Conservation (phyloP, 768 basidiomycete species). For the Cystofilobasidium ferigula region DNA sequence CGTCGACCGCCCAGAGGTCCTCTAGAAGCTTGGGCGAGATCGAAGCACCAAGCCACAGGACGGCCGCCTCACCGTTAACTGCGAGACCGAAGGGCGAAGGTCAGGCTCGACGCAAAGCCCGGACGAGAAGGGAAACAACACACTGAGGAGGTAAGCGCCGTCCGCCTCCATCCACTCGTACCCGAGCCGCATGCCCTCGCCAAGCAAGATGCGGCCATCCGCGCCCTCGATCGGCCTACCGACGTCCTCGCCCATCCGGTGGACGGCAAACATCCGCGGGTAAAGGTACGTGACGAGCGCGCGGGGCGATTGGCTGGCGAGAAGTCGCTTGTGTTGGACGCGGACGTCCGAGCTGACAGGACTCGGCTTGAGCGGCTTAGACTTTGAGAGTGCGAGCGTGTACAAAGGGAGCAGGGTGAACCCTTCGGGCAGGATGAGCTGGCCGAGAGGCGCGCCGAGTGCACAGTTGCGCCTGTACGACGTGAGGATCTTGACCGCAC, state of each 20-base stretch:
- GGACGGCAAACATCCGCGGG: slow-evolving; percentile 75
- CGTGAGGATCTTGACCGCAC: slow-evolving; percentile 65
- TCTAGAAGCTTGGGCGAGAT: slow-evolving; percentile 67
- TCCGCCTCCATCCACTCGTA: slow-evolving; percentile 78
- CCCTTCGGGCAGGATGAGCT: slow-evolving; percentile 91
- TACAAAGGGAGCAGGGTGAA: slow-evolving; percentile 77
- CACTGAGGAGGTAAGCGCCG: slow-evolving; percentile 88
- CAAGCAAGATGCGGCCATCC: slow-evolving; percentile 55
- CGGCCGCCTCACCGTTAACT: slow-evolving; percentile 81
- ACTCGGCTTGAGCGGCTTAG: slow-evolving; percentile 67
- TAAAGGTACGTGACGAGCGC: slow-evolving; percentile 68
- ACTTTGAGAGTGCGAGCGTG: slow-evolving; percentile 68
- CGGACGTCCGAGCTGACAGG: slow-evolving; percentile 83
- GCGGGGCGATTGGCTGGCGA: slow-evolving; percentile 60
- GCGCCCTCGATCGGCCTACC: slow-evolving; percentile 42
- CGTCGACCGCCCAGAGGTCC: slow-evolving; percentile 77
- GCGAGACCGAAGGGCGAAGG: slow-evolving; percentile 2
- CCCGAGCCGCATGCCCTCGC: slow-evolving; percentile 67
- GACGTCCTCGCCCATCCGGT: slow-evolving; percentile 65
- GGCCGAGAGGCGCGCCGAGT: slow-evolving; percentile 51
- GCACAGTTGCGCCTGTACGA: slow-evolving; percentile 86
- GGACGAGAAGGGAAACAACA: slow-evolving; percentile 26
- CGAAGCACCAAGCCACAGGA: slow-evolving; percentile 81
- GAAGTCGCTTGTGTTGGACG: slow-evolving; percentile 66
- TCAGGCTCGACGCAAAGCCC: neutral